These are phyloP conservation scores for Leptographium procerum DNA, from an alignment of 2,329 filamentous ascomycete genomes.

Conservation along the genomic window DNA sequence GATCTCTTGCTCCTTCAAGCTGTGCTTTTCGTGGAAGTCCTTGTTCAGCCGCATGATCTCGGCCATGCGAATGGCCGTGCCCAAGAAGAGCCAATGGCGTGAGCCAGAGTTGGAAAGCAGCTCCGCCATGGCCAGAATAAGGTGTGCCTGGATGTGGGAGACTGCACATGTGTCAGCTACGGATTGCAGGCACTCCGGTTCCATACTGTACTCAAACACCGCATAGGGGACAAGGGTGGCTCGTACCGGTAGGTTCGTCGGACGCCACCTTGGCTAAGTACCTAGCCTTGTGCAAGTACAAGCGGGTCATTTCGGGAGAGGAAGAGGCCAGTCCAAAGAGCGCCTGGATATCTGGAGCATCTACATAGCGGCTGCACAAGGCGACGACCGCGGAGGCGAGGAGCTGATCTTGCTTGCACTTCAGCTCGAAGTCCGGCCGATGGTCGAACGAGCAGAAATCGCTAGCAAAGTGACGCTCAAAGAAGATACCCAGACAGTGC, in stretches of 20 bases:
- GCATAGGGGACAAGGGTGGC: neutral
- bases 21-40: constrained; percentile 15
- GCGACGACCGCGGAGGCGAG: constrained; percentile 6
- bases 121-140: constrained; percentile 13
- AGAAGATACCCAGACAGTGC: constrained; percentile 10
- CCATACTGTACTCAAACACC: no score
- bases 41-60: constrained; percentile 17
- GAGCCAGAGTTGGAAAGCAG: constrained; percentile 14
- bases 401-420: constrained; percentile 8
- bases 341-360: neutral
- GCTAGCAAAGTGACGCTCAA: constrained; percentile 12
- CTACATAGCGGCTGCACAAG: constrained; percentile 10
- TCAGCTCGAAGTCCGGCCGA: constrained; percentile 13
- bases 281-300: constrained; percentile 1
- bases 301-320: neutral
- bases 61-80: constrained; percentile 16
- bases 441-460: constrained; percentile 15
- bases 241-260: constrained; percentile 9
- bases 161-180: constrained; percentile 3
- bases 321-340: constrained; percentile 1
- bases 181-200: neutral
- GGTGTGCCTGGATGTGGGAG: constrained; percentile 11
- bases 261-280: constrained; percentile 5
- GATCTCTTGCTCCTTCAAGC: constrained; percentile 12
- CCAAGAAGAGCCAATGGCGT: constrained; percentile 14